Base-by-base conservation (phyloP, 2,329 filamentous ascomycete genomes). In the Pseudopyricularia cyperi region DNA sequence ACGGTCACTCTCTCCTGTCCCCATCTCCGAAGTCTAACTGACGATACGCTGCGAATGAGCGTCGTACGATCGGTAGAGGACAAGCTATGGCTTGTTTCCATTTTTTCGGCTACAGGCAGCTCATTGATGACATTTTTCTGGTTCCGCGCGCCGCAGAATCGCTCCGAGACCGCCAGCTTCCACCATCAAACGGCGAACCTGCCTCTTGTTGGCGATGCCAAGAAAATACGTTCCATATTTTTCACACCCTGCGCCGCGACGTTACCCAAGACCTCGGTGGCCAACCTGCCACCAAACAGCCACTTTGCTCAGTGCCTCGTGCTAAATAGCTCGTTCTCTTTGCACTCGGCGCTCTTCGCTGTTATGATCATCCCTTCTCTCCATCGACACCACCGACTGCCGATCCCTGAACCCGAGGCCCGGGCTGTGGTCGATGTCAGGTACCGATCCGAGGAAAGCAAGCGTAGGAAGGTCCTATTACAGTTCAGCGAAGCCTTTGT, bases 1-100 rank as follows among this genome's bases (percentile, higher is more conserved):
- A 32, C 33, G 12, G 22, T 73, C 37, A 52, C 73, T 1, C 62
- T 73, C 4, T 74, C 70, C 5, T 67, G 68, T 56, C 69, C 65
- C 46, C 75, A 78, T 57, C 66, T 71, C 30, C 67, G 69, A 49
- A 65, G 67, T 48, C 51, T 58, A 11, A 62, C 62, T 24, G 67
- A 70, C 56, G 62, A 61, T 30, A 65, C 60, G 3, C 57, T 77
- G 17, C 69, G 66, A 49, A 58, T 78, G 28, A 60, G 63, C 24
- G 60, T 72, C 24, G 61, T 64, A 12, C n/a, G 14, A 11, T 62
- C 61, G 32, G 59, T 58, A 22, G 51, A 58, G 11, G 53, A 55
- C 37, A 28, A 57, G 30, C 37, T 51, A 2, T 59, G 56, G 42
- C 59, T 62, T 28, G 61, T 56, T 3, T 57, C 55, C 15, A 50